These are phyloP conservation scores for Penicillium desertorum DNA, from an alignment of 495 filamentous ascomycete species.

Conservation along the genomic window DNA sequence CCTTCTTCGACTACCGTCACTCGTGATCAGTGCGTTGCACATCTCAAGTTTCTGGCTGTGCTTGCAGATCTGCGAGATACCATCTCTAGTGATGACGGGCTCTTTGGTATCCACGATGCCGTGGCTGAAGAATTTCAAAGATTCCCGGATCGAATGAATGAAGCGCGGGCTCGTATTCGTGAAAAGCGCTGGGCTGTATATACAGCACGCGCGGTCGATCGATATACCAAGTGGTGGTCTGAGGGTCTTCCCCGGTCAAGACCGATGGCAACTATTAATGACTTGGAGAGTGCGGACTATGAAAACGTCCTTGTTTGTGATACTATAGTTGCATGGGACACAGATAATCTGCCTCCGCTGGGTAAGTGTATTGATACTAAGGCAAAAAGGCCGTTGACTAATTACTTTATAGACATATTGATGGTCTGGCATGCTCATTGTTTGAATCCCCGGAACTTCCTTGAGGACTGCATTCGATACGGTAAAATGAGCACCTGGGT, in stretches of 20 bases:
- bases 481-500: slow-evolving; percentile 60
- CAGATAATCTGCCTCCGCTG: slow-evolving; percentile 28
- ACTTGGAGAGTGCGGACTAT: slow-evolving; percentile 14
- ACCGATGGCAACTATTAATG: slow-evolving; percentile 12
- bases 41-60: slow-evolving; percentile 73
- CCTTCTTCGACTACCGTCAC: slow-evolving; percentile 9
- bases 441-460: slow-evolving; percentile 73
- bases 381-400: not conserved
- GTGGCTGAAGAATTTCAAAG: slow-evolving; percentile 34
- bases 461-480: slow-evolving; percentile 72
- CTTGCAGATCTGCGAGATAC: slow-evolving; percentile 66
- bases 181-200: slow-evolving; percentile 83
- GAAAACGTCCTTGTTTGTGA: slow-evolving; percentile 16
- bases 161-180: slow-evolving; percentile 43
- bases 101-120: slow-evolving; percentile 62
- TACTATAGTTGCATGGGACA: slow-evolving; percentile 18
- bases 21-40: slow-evolving; percentile 59
- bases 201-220: slow-evolving; percentile 66
- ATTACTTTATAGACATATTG: slow-evolving; percentile 59
- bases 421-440: slow-evolving; percentile 89
- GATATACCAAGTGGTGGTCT: slow-evolving; percentile 73
- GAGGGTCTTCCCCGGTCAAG: slow-evolving; percentile 23
- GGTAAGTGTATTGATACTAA: slow-evolving; percentile 18
- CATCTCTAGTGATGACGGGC: slow-evolving; percentile 62
- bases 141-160: slow-evolving; percentile 13